These are phyloP conservation scores for Rhizophagus sp. DNA, from an alignment of 192 early-diverging fungal genomes.

Conservation along the genomic window DNA sequence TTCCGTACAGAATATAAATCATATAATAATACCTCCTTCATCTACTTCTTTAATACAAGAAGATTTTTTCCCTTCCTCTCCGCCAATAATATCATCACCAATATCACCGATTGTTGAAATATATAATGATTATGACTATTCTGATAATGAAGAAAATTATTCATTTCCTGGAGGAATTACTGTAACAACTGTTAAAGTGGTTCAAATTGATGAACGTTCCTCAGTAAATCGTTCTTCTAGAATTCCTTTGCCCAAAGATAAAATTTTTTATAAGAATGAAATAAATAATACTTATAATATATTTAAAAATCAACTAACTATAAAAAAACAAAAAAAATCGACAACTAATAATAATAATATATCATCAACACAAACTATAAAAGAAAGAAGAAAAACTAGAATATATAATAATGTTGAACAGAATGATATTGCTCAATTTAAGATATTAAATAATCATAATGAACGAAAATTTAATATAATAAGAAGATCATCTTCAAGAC, in stretches of 20 bases:
- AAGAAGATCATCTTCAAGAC: background rate
- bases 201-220: background rate
- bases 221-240: background rate
- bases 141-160: background rate
- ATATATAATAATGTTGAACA: background rate
- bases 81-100: background rate
- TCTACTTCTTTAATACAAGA: no score
- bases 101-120: background rate
- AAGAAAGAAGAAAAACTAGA: background rate
- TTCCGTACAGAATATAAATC: background rate
- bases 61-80: background rate
- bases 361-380: background rate
- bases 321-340: background rate
- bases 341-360: background rate
- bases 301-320: background rate
- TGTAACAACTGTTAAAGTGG: background rate
- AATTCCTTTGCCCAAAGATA: background rate
- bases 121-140: background rate
- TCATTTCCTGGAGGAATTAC: background rate
- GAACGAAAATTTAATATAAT: background rate
- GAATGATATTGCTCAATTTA: no score
- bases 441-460: background rate
- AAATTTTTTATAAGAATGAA: background rate
- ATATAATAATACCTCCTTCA: background rate
- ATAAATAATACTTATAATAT: background rate